Evolutionary conservation across 2,329 filamentous ascomycete species (phyloP), one percentile per base, ranked within the genome.

Genomic region (Alternaria postmessia): DNA sequence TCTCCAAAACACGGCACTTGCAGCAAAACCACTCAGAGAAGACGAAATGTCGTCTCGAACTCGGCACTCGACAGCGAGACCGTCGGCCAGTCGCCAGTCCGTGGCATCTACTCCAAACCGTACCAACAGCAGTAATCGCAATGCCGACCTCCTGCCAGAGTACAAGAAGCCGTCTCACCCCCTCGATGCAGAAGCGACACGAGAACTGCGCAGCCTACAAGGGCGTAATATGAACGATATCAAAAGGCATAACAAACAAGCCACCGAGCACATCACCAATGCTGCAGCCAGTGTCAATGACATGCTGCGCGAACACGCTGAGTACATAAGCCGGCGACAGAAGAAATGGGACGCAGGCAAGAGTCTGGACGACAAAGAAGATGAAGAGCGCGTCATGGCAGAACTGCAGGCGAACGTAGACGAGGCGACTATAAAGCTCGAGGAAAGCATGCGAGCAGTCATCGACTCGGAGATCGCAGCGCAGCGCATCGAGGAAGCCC

Each of bases 261-360:
- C 85, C 0, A 78, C 79, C 2, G 70, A 78, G 1, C 76, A 78
- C n/a, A 72, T 90, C 5, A 82, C 80, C 2, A 75, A 81, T 5
- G 78, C 80, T 2, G 86, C 84, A 0, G 83, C 79, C 3, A 81
- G 83, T n/a, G 80, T 87, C 38, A 88, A 89, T 57, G 87, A 89
- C 58, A 81, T 81, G 12, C 69, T 87, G 3, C 81, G 71, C 66
- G 78, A 69, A 64, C 78, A 71, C 51, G 69, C 61, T 64, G 73
- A 79, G 49, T 78, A 78, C 43, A 69, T 81, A 59, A 75, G 75
- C 51, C 71, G 70, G 24, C 68, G 72, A 30, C 65, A 64, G 52
- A 72, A 70, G 61, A 73, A 69, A 57, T 79, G 75, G 69, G 78
- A 79, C 44, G 68, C 72, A 34, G 72, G 76, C 49, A 67, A 71